Base-by-base conservation (phyloP, 2,329 filamentous ascomycete species). In the Fusarium sp. region DNA sequence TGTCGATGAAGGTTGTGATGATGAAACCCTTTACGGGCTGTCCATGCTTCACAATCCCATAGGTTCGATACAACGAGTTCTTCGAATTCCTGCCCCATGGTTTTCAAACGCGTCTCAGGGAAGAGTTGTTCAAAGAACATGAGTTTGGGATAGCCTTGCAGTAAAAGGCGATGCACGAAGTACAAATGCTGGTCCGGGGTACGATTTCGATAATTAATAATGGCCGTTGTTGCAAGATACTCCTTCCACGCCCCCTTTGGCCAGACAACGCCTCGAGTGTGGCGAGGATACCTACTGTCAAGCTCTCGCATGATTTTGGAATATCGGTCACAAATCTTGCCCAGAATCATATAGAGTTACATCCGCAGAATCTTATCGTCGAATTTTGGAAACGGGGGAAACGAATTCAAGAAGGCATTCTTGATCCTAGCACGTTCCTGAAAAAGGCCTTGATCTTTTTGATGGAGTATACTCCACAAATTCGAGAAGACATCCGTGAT, bases 151-250 rank as follows among this genome's bases (percentile, higher is more conserved):
- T 45, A 45, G 44, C 25, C 44, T 3, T 45, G 44, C 0, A 27
- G 4, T 1, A 10, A 1, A 15, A 45, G 44, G 21, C 44, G 9
- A 27, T 10, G 6, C 25, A 15, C 0, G 4, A 45, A 45, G 25
- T 45, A 27, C 0, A 0, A 0, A 1, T 3, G 2, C 25, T 45
- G 18, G 4, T 6, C 3, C 12, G 2, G 0, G 27, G 12, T 45
- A 21, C 25, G 5, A 4, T 27, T 27, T 18, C 18, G 23, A 45
- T 7, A 15, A 18, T 45, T 1, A 21, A 27, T 15, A 14, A 0
- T 27, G 18, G 4, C 2, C 8, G 4, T 19, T 15, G 7, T 19
- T 45, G 19, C 19, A 16, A 29, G 19, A 14, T 16, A 10, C 1
- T 29, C 2, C 6, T 46, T 29, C 25, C 14, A 21, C 2, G 14